Evolutionary conservation across 768 basidiomycete species (phyloP).

Genomic region (Aureoboletus auriporus): DNA sequence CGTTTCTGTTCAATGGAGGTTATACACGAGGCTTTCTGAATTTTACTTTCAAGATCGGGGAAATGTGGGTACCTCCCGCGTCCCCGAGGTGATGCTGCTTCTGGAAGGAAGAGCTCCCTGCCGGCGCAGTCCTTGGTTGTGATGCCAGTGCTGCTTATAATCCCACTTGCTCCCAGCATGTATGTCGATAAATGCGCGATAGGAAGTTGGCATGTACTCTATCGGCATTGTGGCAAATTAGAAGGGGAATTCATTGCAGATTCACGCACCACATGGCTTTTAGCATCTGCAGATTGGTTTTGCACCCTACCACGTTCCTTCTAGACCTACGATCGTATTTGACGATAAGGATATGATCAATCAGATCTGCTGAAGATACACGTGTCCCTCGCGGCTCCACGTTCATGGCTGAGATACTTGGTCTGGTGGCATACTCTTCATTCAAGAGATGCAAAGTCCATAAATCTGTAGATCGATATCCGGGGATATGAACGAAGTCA

Average conservation of each 20-base stretch:
- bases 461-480: conserved; percentile 17
- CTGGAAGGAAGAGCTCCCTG: conserved; percentile 17
- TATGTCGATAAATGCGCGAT: background rate
- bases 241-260: background rate
- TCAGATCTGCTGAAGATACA: conserved; percentile 12
- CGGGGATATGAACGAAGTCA: conserved; percentile 16
- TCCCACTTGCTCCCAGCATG: background rate
- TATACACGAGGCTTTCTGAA: conserved; percentile 16
- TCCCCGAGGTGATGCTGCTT: conserved; percentile 30
- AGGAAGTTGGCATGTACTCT: background rate
- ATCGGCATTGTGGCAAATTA: background rate
- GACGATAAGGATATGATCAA: conserved; percentile 21
- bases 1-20: conserved; percentile 12
- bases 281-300: conserved; percentile 14
- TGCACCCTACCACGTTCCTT: background rate
- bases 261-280: conserved; percentile 1
- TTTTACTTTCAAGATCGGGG: conserved; percentile 14
- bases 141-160: conserved; percentile 6
- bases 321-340: conserved; percentile 15
- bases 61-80: conserved; percentile 20
- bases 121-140: conserved; percentile 7
- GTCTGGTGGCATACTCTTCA: conserved; percentile 1
- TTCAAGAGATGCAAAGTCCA: conserved; percentile 4
- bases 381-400: conserved; percentile 14
- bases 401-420: conserved; percentile 6